Conservation (phyloP, 2,329 filamentous ascomycete species). For the Bipolaris cookei region DNA sequence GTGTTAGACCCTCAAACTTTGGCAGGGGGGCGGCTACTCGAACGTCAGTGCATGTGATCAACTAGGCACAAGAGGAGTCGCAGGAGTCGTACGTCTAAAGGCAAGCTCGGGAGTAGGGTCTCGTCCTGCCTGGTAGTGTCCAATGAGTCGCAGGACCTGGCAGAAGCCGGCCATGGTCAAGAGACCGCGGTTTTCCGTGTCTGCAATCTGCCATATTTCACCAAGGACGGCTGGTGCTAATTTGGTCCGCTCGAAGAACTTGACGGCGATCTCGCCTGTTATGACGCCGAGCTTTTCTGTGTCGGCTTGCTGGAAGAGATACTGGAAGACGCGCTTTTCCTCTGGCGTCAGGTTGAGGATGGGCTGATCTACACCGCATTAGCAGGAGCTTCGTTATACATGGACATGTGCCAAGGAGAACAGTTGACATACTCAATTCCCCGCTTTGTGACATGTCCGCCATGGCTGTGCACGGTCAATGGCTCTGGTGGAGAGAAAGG, state of each 20-base stretch:
- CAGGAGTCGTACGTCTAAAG: slow-evolving; percentile 65
- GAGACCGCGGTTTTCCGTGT: slow-evolving; percentile 93
- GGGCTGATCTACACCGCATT: slow-evolving; percentile 46
- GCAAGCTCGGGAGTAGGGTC: slow-evolving; percentile 82
- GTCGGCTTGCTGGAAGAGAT: slow-evolving; percentile 92
- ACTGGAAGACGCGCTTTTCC: slow-evolving; percentile 92
- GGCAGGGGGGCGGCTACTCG: slow-evolving; percentile 77
- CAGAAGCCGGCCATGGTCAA: slow-evolving; percentile 93
- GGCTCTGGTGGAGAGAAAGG: slow-evolving; percentile 25
- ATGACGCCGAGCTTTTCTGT: slow-evolving; percentile 90
- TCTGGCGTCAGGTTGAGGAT: slow-evolving; percentile 86
- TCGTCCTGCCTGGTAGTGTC: slow-evolving; percentile 88
- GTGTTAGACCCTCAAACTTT: slow-evolving; percentile 80
- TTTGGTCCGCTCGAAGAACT: slow-evolving; percentile 96
- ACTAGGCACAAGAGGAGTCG: background rate
- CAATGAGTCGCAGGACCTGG: slow-evolving; percentile 90
- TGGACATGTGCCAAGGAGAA: background rate
- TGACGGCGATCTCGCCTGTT: slow-evolving; percentile 93
- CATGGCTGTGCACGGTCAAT: slow-evolving; percentile 39
- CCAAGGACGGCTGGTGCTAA: slow-evolving; percentile 85
- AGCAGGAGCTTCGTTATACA: slow-evolving; percentile 21
- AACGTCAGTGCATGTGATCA: slow-evolving; percentile 24
- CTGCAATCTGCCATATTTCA: slow-evolving; percentile 99
- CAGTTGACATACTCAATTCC: slow-evolving; percentile 43
- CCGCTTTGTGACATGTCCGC: slow-evolving; percentile 44